Base-by-base conservation (phyloP, 2,329 filamentous ascomycete species). In the Colletotrichum cuscutae region DNA sequence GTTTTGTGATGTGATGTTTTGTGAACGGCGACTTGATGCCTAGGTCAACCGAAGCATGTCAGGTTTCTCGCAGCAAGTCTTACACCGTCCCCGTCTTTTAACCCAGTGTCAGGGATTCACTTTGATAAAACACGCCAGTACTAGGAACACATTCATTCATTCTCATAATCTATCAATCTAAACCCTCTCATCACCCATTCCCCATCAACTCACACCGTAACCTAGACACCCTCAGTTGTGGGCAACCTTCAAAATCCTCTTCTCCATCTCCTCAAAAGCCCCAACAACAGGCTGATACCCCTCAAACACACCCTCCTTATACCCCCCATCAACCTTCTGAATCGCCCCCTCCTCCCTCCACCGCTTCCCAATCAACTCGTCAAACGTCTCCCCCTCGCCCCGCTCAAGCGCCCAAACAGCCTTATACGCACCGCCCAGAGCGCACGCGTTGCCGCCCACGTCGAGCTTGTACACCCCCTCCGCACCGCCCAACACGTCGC, bases 391-490 rank as follows among this genome's bases (percentile, higher is more conserved):
- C 22, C 86, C 87, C 2, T 84, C 81, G 28, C 82, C 82, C 60
- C 94, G 86, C 86, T 97, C 95, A 68, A 95, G 86, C 1, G 93
- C 95, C 97, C 97, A 99, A 0, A 97, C 92, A 15, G 97, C 96
- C 85, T 98, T 98, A 84, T 98, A 98, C 30, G 96, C 96, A 7
- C 95, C 95, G 15, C 97, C 97, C 15, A 98, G 84, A 12, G 96
- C 97, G 83, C 97, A 99, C 3, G 97, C 96, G 84, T 97, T 98
- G 30, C 95, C 95, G 30, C 97, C 96, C 5, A 98, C 95, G 80
- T 98, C 95, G 15, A 99, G 90, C 83, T 93, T 94, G 84, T 95
- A 99, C 30, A 98, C 94, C 28, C 97, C 97, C 75, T 98, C 97
- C 2, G 88, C 89, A 42, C 94, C 94, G 65, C 97, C 97, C 2